These are phyloP conservation scores for Pythium oligandrum DNA, from an alignment of 352 stramenopile genomes.

Conservation along the genomic window DNA sequence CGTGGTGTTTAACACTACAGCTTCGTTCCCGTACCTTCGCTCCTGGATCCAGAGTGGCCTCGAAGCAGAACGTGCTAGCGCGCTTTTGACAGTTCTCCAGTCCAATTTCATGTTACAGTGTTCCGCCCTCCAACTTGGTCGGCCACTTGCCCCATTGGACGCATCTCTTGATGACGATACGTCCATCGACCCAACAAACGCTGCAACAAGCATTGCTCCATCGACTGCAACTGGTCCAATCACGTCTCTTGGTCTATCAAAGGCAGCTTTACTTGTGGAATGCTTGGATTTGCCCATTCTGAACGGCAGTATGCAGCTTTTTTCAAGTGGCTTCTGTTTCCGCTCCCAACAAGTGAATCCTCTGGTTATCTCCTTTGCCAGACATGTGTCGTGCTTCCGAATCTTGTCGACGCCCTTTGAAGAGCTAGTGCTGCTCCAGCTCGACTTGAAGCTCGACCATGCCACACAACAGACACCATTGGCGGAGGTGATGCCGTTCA, in stretches of 20 bases:
- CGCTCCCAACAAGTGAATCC: constrained; percentile 46
- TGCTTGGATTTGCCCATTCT: constrained; percentile 35
- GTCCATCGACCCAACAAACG: background rate
- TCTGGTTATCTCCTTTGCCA: constrained; percentile 58
- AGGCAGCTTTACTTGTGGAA: constrained; percentile 46
- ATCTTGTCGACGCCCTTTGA: constrained; percentile 49
- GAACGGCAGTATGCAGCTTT: constrained; percentile 46
- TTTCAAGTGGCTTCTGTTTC: constrained; percentile 58
- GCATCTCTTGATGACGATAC: constrained; percentile 16
- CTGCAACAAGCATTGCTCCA: constrained; percentile 12
- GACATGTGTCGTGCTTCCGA: constrained; percentile 40
- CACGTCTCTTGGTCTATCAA: constrained; percentile 20
- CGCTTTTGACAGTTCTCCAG: constrained; percentile 34
- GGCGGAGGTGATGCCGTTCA: constrained; percentile 34
- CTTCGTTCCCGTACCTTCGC: constrained; percentile 53
- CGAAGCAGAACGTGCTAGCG: constrained; percentile 38
- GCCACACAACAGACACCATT: constrained; percentile 3
- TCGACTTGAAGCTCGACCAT: constrained; percentile 33
- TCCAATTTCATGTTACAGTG: constrained; percentile 70
- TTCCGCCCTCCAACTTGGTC: constrained; percentile 37
- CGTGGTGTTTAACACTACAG: constrained; percentile 32
- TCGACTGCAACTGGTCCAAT: constrained; percentile 6
- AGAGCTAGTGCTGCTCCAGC: constrained; percentile 56
- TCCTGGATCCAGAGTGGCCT: constrained; percentile 50
- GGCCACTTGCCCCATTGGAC: constrained; percentile 30